Conservation (phyloP, 345 rosid species). For the Erodium maritimum region DNA sequence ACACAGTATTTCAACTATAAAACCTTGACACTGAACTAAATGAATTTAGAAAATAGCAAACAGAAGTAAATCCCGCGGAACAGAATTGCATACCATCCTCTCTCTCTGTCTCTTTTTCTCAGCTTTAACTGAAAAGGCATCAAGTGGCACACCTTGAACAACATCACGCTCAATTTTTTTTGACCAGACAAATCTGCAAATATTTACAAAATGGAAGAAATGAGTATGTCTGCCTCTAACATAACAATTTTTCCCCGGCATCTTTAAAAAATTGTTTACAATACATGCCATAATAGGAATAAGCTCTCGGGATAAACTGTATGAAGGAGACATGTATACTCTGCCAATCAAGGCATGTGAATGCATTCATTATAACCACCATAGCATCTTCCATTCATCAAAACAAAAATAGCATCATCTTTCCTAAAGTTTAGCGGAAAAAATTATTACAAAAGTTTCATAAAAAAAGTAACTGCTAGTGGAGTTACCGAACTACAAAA, state of each 20-base stretch:
- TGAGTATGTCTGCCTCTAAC: neutral
- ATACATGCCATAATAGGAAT: too few species aligned
- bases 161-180: conserved; percentile 92
- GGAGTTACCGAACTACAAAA: too few species aligned
- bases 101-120: conserved; percentile 75
- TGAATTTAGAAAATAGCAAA: neutral
- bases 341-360: neutral
- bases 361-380: neutral
- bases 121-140: conserved; percentile 57
- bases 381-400: neutral
- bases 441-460: too few species aligned
- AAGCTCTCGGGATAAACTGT: too few species aligned
- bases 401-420: neutral
- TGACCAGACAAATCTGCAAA: conserved; percentile 79
- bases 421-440: neutral
- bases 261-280: too few species aligned
- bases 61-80: neutral
- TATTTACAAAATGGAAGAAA: neutral
- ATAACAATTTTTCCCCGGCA: neutral
- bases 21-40: neutral
- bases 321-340: neutral
- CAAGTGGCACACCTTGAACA: conserved; percentile 49
- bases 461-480: too few species aligned
- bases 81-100: conserved; percentile 55
- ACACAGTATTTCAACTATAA: neutral